phyloP scores from a whole-genome alignment of 768 basidiomycete species.

The Xerocomellus chrysenteron region DNA sequence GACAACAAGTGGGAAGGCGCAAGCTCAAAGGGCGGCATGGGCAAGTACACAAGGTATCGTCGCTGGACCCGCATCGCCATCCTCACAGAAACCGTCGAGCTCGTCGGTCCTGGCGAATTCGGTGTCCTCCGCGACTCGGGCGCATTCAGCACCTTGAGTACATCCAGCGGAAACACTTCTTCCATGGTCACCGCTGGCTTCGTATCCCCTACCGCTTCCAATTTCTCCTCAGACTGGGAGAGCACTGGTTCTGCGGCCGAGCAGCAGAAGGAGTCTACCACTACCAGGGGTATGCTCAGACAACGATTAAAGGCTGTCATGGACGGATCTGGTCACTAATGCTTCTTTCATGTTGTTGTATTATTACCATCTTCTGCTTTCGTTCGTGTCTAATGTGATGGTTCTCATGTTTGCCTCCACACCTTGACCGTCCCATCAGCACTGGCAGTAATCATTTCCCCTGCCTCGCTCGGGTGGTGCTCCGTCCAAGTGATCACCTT shows the following conservation, averaged over 20 bases:
- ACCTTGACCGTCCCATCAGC: conserved; percentile 91
- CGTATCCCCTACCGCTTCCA: conserved; percentile 30
- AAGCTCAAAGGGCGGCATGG: conserved; percentile 76
- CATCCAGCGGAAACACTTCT: conserved; percentile 15
- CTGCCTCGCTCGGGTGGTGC: conserved; percentile 77
- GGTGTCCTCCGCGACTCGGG: conserved; percentile 30
- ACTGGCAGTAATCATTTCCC: conserved; percentile 86
- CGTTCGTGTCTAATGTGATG: not conserved
- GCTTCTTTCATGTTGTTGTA: conserved; percentile 26
- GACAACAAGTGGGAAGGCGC: conserved; percentile 94
- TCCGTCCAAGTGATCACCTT: conserved; percentile 92
- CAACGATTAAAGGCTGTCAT: conserved; percentile 32
- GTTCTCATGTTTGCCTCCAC: conserved; percentile 57
- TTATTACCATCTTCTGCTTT: conserved; percentile 7
- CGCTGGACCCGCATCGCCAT: conserved; percentile 86
- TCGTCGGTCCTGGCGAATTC: conserved; percentile 40
- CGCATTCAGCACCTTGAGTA: conserved; percentile 15
- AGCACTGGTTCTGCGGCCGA: conserved; percentile 27
- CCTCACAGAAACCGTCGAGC: conserved; percentile 69
- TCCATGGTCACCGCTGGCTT: conserved; percentile 27
- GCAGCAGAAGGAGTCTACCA: conserved; percentile 14
- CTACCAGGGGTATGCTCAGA: conserved; percentile 21
- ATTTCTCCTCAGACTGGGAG: conserved; percentile 32
- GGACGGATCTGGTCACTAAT: conserved; percentile 27
- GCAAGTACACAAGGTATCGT: conserved; percentile 87